Base-by-base conservation (phyloP, 208 protist genomes). In the Leishmania turanica region DNA sequence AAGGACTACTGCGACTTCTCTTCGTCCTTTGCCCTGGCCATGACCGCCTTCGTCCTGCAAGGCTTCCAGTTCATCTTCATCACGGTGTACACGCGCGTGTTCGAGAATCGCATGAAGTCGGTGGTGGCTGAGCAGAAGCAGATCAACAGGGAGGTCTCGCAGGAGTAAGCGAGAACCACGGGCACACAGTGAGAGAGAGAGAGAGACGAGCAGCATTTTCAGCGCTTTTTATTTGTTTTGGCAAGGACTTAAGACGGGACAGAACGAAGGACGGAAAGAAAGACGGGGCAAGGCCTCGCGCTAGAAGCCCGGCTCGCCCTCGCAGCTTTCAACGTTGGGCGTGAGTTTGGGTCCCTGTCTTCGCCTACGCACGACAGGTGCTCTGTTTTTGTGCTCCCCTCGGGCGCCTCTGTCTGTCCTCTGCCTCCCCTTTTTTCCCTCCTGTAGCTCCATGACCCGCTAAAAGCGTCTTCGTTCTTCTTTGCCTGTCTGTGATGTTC, bases 111-210 rank as follows among this genome's bases (percentile, higher is more conserved):
- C 70, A 76, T 80, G 60, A 84, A 77, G 76, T 53, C 81, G 69
- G 66, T 84, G 45, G 76, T 84, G 47, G 77, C 77, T 47, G 81
- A 84, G 81, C 81, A 84, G 75, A 84, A 84, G 81, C 81, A 80
- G 37, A 31, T 84, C 34, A 80, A 71, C 70, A 45, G 31, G 34
- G 56, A 40, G 65, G n/a, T 1, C 5, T 19, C 27, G 60, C 54
- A 34, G 60, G 60, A 66, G 6, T 66, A 37, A 66, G 60, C 60
- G 60, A 31, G n/a, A 37, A n/a, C n/a, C n/a, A 66, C 60, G n/a
- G 60, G 24, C 60, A 56, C 53, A 62, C 24, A n/a, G 7, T 40
- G 40, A 66, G 11, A 17, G 60, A 37, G 40, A 66, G 11, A 17
- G 60, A 37, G 60, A 37, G n/a, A 5, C n/a, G n/a, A 66, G n/a